Evolutionary conservation across 176 grass and related monocot genomes (phyloP).

Genomic region (Cenchrus americanus): DNA sequence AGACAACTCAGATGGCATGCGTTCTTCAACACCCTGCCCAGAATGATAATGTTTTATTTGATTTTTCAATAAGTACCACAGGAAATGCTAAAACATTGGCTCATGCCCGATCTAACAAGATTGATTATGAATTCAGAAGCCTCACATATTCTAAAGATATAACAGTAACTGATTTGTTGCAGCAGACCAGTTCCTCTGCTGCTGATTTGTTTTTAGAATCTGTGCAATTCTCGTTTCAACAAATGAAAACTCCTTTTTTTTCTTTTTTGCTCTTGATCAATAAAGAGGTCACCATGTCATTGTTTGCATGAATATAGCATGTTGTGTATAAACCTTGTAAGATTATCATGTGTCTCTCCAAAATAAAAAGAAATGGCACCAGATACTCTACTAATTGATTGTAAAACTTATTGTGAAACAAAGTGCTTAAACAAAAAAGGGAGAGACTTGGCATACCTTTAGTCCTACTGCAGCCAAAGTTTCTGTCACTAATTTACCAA

Average conservation of each 20-base stretch:
- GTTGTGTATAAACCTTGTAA: not conserved
- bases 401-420: not conserved
- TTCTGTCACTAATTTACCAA: slow-evolving; percentile 78
- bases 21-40: slow-evolving; percentile 83
- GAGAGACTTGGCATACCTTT: slow-evolving; percentile 65
- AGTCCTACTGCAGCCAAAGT: slow-evolving; percentile 88
- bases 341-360: not conserved
- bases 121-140: not conserved
- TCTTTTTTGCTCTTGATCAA: not conserved
- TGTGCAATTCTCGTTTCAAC: not conserved
- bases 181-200: not conserved
- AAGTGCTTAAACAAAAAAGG: not conserved
- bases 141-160: not conserved
- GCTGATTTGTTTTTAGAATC: not conserved
- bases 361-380: not conserved
- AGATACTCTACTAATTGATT: not conserved
- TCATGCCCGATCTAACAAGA: slow-evolving; percentile 3
- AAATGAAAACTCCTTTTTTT: not conserved
- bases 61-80: slow-evolving; percentile 27
- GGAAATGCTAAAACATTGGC: not conserved
- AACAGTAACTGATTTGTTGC: not conserved
- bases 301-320: not conserved
- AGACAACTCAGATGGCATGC: slow-evolving; percentile 90
- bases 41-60: slow-evolving; percentile 17
- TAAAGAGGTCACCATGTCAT: not conserved